Conservation (phyloP, 176 grass and related monocot genomes). For the Microstegium vimineum region DNA sequence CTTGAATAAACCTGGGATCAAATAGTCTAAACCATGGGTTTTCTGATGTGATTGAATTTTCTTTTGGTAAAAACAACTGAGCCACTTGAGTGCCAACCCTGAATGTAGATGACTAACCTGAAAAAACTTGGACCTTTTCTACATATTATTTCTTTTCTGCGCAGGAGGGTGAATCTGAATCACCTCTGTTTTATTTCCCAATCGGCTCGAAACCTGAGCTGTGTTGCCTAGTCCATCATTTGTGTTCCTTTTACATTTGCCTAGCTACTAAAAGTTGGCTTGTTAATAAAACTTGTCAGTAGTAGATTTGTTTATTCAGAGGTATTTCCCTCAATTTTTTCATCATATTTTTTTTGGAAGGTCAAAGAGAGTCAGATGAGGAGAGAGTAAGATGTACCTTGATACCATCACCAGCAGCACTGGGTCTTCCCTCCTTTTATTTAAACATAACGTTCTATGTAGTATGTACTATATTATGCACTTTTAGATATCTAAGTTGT, state of each 20-base stretch:
- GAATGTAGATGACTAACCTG: background rate
- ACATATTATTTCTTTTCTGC: background rate
- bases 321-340: background rate
- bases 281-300: background rate
- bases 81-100: background rate
- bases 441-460: background rate
- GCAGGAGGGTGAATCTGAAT: background rate
- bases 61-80: slow-evolving; percentile 17
- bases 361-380: background rate
- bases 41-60: slow-evolving; percentile 13
- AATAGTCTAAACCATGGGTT: background rate
- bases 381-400: background rate
- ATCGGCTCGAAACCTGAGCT: background rate
- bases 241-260: background rate
- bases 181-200: background rate
- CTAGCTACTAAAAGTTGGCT: background rate
- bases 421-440: background rate
- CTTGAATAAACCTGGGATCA: background rate
- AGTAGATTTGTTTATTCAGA: background rate
- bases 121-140: background rate
- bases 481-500: background rate
- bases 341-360: background rate
- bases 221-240: background rate
- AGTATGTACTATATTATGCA: background rate
- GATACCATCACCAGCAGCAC: background rate